Evolutionary conservation across 352 stramenopile genomes (phyloP).

Genomic region (Pythium scleroteichum): DNA sequence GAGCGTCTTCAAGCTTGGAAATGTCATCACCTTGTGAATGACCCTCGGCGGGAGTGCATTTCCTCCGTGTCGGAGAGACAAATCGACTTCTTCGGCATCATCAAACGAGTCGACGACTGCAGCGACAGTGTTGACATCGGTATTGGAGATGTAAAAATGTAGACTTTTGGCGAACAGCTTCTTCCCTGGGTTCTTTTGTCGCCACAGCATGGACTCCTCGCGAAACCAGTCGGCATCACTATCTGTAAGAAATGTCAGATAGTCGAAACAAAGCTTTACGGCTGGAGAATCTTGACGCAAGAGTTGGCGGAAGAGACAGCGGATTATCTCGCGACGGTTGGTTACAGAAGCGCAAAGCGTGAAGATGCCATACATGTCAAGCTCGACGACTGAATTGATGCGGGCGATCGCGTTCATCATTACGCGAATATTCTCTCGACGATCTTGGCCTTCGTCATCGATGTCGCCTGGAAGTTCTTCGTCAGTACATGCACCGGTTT

Average conservation of each 20-base stretch:
- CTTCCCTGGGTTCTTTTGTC: background rate
- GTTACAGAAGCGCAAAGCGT: background rate
- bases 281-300: background rate
- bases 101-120: background rate
- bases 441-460: constrained; percentile 11
- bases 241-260: background rate
- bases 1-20: constrained; percentile 10
- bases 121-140: background rate
- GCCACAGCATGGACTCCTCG: constrained; percentile 2
- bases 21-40: background rate
- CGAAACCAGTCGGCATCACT: background rate
- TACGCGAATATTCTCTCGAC: background rate
- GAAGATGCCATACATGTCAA: constrained; percentile 8
- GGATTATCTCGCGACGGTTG: background rate
- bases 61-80: background rate
- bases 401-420: constrained; percentile 2
- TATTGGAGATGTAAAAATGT: background rate
- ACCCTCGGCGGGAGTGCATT: background rate
- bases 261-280: background rate
- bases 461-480: constrained; percentile 5
- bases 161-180: constrained; percentile 8
- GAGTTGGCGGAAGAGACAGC: constrained; percentile 1
- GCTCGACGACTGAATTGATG: background rate
- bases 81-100: constrained; percentile 4
- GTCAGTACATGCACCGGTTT: constrained; percentile 1